Conservation (phyloP, 2,329 filamentous ascomycete genomes). For the Alternaria ethzedia region DNA sequence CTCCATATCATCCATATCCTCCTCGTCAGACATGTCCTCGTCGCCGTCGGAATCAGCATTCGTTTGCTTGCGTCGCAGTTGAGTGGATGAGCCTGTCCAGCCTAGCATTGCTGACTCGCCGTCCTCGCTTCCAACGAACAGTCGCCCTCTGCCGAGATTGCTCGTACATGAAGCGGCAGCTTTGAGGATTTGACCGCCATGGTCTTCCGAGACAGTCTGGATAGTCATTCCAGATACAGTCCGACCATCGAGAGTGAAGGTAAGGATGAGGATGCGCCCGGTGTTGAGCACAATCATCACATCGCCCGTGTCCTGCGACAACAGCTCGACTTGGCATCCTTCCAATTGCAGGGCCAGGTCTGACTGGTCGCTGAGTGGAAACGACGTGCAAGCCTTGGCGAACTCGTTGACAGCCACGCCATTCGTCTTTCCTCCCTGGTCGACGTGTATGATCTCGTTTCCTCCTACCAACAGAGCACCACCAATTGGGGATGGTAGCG, state of each 20-base stretch:
- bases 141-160: constrained; percentile 67
- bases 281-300: constrained; percentile 81
- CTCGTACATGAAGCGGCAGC: constrained; percentile 72
- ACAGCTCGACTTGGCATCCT: constrained; percentile 75
- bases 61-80: constrained; percentile 65
- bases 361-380: constrained; percentile 85
- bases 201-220: constrained; percentile 66
- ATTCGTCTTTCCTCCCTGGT: constrained; percentile 92
- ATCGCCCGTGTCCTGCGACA: constrained; percentile 80
- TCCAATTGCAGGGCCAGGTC: constrained; percentile 81
- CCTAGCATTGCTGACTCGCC: constrained; percentile 81
- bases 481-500: constrained; percentile 84
- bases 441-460: constrained; percentile 93
- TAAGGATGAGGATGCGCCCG: constrained; percentile 76
- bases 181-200: constrained; percentile 68
- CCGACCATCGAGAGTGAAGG: constrained; percentile 86
- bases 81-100: constrained; percentile 71
- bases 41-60: constrained; percentile 64
- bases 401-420: constrained; percentile 93
- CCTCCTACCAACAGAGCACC: constrained; percentile 84
- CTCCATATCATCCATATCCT: constrained; percentile 62
- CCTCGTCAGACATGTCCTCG: constrained; percentile 59
- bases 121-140: constrained; percentile 88
- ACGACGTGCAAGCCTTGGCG: constrained; percentile 80
- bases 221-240: constrained; percentile 88